Percentiles rank a stretch among this genome's conserved stretches.
Evolutionary conservation across 306 rosid genomes (phyloP).

Genomic region (Dalbergia cochinchinensis): DNA sequence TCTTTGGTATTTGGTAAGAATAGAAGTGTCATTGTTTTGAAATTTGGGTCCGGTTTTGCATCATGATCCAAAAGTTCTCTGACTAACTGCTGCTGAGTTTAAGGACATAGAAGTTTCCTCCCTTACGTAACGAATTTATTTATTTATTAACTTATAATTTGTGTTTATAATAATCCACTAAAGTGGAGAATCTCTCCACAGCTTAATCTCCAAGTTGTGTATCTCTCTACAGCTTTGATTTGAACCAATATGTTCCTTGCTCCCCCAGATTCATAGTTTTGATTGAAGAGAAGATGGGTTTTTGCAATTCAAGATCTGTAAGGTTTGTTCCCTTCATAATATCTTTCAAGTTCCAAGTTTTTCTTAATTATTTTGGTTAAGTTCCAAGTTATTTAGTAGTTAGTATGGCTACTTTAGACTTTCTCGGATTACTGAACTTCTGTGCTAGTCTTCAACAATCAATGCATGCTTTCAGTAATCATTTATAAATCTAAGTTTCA

Average conservation of each 20-base stretch:
- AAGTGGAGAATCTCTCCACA: conserved; percentile 44
- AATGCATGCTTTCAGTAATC: conserved; percentile 7
- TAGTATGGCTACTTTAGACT: background rate
- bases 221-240: conserved; percentile 10
- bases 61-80: background rate
- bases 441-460: background rate
- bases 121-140: conserved; percentile 12
- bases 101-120: background rate
- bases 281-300: conserved; percentile 65
- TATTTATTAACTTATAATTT: background rate
- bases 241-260: conserved; percentile 26
- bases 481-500: conserved; percentile 33
- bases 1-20: conserved; percentile 18
- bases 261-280: conserved; percentile 42
- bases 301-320: conserved; percentile 67
- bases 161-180: background rate
- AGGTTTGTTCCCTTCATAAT: conserved; percentile 55
- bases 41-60: conserved; percentile 9
- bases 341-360: conserved; percentile 15
- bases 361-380: background rate
- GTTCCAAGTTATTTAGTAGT: conserved; percentile 7
- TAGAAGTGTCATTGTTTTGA: conserved; percentile 16
- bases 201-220: conserved; percentile 53
- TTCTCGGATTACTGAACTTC: background rate
- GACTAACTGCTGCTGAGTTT: background rate